Evolutionary conservation across 2,329 filamentous ascomycete genomes (phyloP), one percentile per base, ranked within the genome.

Genomic region (Aspergillus sp.): DNA sequence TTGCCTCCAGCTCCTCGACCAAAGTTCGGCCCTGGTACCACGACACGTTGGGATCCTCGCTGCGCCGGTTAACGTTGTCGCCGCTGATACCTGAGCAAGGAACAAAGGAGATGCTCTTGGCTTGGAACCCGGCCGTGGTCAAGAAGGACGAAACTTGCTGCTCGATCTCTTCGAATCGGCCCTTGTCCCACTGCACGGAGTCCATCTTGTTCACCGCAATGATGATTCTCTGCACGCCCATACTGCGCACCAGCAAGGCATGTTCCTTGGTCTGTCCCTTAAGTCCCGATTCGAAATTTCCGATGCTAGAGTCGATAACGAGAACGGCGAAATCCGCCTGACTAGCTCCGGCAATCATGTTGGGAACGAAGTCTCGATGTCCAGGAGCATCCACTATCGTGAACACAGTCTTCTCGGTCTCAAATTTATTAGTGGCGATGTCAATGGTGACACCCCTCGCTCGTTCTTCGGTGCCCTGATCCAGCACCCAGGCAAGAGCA

Each of bases 181-280:
- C 87, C 73, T 91, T 81, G 2, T 88, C 90, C 96, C 96, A 99
- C 6, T 82, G 80, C 6, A 94, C 87, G 16, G 88, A 89, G 73
- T 99, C 95, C 69, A 99, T 88, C 75, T 99, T 99, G 79, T 99
- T 99, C 62, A 99, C 87, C 1, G 91, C 93, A 29, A 99, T 90
- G 47, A 99, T 88, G 16, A 99, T 83, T 26, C 89, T 85, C 62
- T 94, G 90, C 2, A 99, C 89, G 0, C 95, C 95, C 80, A 98
- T 90, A 67, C 93, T 97, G 61, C 94, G 86, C 5, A 96, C 86
- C 1, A 99, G 84, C 16, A 98, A 78, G 6, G 95, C 92, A 72
- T 99, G 95, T 71, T 99, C 95, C 72, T 91, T 89, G 0, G 95
- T 99, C 73, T 99, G 95, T 0, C 95, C 95, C 71, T 90, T 94